These are phyloP conservation scores for Chaetothyriales sp. DNA, from an alignment of 2,329 filamentous ascomycete genomes.

Conservation along the genomic window DNA sequence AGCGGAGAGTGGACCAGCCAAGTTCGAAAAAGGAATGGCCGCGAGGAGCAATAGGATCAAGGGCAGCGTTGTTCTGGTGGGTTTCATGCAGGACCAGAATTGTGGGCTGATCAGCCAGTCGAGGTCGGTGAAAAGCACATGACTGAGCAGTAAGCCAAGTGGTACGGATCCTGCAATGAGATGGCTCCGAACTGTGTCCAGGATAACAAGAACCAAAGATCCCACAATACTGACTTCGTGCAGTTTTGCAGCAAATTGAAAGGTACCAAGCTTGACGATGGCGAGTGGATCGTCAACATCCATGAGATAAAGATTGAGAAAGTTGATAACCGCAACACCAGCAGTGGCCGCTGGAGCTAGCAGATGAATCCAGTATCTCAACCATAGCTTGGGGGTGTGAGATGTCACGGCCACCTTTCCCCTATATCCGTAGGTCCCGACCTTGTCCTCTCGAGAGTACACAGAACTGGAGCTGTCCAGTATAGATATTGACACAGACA, in stretches of 20 bases:
- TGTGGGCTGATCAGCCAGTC: neutral
- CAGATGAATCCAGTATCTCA: slow-evolving; percentile 1
- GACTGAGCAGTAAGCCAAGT: neutral
- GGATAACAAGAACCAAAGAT: neutral
- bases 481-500: too few relatives aligned
- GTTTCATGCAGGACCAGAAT: neutral
- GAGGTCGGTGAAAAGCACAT: neutral
- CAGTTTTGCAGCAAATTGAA: slow-evolving; percentile 1
- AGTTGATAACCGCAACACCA: neutral
- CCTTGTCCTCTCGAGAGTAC: neutral
- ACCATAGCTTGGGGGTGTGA: neutral
- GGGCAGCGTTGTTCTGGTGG: neutral
- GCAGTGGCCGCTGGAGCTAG: neutral
- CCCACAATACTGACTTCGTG: neutral
- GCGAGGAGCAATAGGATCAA: neutral
- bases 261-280: neutral
- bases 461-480: too few relatives aligned
- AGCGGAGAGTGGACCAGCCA: slow-evolving; percentile 2
- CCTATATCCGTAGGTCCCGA: neutral
- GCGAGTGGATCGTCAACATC: neutral
- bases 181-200: neutral
- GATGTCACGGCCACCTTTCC: neutral
- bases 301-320: neutral
- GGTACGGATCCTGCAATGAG: neutral
- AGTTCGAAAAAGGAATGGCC: neutral